These are phyloP conservation scores for Moricandia moricandioides DNA, from an alignment of 345 rosid genomes.

Conservation along the genomic window DNA sequence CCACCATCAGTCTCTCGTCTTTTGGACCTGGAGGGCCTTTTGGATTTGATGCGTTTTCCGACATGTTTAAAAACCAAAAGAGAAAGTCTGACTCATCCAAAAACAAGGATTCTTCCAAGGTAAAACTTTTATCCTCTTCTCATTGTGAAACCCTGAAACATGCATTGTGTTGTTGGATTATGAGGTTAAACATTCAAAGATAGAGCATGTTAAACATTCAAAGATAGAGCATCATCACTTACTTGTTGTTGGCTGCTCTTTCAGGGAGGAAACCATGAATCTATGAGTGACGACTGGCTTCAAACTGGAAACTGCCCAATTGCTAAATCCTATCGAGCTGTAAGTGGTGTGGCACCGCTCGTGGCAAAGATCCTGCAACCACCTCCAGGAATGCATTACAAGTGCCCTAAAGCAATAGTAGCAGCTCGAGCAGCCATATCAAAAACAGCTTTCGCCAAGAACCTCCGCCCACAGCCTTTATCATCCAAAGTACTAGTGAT, in stretches of 20 bases:
- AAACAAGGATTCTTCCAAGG: constrained; percentile 62
- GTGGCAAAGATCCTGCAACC: constrained; percentile 79
- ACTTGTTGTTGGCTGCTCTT: background rate
- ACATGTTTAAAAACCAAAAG: constrained; percentile 60
- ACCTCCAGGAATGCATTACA: constrained; percentile 66
- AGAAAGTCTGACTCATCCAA: constrained; percentile 59
- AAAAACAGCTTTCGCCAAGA: constrained; percentile 81
- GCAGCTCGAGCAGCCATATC: constrained; percentile 92
- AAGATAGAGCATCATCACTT: no score
- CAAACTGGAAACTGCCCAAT: constrained; percentile 88
- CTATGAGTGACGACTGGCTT: constrained; percentile 80
- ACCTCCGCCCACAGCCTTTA: constrained; percentile 86
- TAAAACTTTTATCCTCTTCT: constrained; percentile 23
- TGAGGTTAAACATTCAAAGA: no score
- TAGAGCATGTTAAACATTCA: no score
- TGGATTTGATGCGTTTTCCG: constrained; percentile 73
- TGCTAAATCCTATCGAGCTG: constrained; percentile 87
- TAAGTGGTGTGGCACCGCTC: constrained; percentile 71
- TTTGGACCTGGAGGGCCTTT: constrained; percentile 86
- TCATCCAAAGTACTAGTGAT: constrained; percentile 77
- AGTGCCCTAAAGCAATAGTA: constrained; percentile 75
- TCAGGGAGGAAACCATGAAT: constrained; percentile 78
- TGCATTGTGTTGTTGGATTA: no score
- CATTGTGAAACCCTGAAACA: no score
- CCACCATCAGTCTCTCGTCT: constrained; percentile 90